Percentiles rank a stretch among this genome's conserved stretches.
phyloP scores from a whole-genome alignment of 2,329 filamentous ascomycete genomes.

The Fusarium citri region DNA sequence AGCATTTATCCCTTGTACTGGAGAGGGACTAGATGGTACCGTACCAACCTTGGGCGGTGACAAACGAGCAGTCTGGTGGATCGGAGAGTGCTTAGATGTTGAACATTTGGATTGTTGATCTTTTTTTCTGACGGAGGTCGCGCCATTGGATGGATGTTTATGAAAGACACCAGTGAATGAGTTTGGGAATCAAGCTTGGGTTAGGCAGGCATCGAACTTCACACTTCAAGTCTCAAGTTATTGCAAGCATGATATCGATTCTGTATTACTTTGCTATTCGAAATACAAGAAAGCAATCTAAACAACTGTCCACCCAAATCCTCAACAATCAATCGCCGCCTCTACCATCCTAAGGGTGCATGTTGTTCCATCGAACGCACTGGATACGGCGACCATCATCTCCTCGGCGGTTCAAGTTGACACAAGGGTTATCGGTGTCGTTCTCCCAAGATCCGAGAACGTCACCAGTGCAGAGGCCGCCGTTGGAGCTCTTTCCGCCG shows the following conservation, averaged over 20 bases:
- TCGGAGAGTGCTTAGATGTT: neutral
- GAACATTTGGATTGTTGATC: neutral
- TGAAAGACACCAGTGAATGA: neutral
- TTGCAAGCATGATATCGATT: neutral
- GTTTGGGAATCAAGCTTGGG: neutral
- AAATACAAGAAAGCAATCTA: neutral
- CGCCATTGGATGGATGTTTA: neutral
- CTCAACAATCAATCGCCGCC: neutral
- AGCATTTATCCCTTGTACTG: neutral
- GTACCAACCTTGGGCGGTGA: neutral
- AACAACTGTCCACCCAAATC: neutral
- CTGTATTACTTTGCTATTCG: neutral
- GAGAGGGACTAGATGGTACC: neutral
- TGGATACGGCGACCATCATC: conserved; percentile 10
- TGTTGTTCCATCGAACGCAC: conserved; percentile 39
- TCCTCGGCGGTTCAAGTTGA: conserved; percentile 7
- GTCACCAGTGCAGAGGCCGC: neutral
- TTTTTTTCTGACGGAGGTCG: neutral
- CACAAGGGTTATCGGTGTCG: conserved; percentile 6
- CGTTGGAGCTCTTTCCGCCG: conserved; percentile 2
- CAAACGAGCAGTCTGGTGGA: neutral
- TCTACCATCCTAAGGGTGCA: neutral
- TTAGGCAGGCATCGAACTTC: neutral
- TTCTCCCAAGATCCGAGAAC: conserved; percentile 14
- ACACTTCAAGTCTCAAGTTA: neutral